A percentile compares a stretch with the other conserved stretches of the same genome.
Evolutionary conservation across 169 alveolate genomes (phyloP).

Genomic region (Miamiensis avidus): DNA sequence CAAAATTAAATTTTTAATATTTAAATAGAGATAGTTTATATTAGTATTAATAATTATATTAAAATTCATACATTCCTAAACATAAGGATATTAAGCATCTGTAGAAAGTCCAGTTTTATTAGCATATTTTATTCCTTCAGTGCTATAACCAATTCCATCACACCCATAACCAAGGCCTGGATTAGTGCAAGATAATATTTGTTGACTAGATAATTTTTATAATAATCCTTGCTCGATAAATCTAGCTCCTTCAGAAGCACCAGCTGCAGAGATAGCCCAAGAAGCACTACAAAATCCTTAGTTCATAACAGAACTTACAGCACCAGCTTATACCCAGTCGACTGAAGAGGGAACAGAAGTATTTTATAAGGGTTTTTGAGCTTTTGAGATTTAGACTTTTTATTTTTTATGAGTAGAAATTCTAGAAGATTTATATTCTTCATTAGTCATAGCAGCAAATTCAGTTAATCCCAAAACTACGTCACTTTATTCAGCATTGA

Average conservation of each 20-base stretch:
- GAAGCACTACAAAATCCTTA: conserved; percentile 48
- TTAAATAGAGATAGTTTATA: neutral
- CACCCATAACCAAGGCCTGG: neutral
- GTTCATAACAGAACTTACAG: neutral
- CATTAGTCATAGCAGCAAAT: neutral
- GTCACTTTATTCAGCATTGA: too few species aligned
- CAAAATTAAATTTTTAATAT: too few species aligned
- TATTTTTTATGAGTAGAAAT: neutral
- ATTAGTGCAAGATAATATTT: conserved; percentile 27
- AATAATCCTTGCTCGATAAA: conserved; percentile 4
- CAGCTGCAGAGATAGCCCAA: conserved; percentile 40
- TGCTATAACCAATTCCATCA: too few species aligned
- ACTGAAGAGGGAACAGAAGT: conserved; percentile 3
- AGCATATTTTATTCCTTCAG: too few species aligned
- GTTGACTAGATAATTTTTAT: conserved; percentile 26
- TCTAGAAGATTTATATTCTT: neutral
- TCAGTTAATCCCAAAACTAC: too few species aligned
- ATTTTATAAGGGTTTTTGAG: neutral
- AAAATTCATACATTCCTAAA: too few species aligned
- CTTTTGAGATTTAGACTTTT: neutral
- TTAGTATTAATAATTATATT: too few species aligned
- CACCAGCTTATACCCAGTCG: conserved; percentile 26
- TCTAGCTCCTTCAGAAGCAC: conserved; percentile 36
- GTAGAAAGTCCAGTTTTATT: neutral
- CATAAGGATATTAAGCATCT: neutral